Evolutionary conservation across 2,329 filamentous ascomycete genomes (phyloP).

Genomic region (Apiospora malaysiana): DNA sequence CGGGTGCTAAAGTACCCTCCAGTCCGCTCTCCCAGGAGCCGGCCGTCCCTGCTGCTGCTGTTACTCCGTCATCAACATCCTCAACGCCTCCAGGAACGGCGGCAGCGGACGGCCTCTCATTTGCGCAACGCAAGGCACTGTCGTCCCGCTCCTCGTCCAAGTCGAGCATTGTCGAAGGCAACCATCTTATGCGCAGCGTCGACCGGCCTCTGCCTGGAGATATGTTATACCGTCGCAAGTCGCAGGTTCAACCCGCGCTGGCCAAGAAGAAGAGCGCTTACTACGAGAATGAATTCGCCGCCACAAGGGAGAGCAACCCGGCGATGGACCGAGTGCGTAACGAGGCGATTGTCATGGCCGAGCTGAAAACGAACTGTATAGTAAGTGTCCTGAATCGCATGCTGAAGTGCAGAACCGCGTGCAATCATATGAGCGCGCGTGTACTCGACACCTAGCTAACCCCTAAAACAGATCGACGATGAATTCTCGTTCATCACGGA

Average conservation of each 20-base stretch:
- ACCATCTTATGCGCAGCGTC: constrained; percentile 45
- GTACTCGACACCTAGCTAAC: not conserved
- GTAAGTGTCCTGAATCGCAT: constrained; percentile 48
- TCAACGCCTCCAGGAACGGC: constrained; percentile 21
- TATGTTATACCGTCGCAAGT: constrained; percentile 37
- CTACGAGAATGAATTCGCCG: constrained; percentile 53
- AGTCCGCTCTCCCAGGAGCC: constrained; percentile 4
- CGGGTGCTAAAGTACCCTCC: constrained; percentile 12
- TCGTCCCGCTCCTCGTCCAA: constrained; percentile 30
- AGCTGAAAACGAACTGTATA: constrained; percentile 68
- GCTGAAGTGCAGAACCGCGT: not conserved
- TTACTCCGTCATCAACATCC: constrained; percentile 29
- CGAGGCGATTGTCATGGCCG: constrained; percentile 66
- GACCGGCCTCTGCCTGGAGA: constrained; percentile 49
- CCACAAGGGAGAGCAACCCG: constrained; percentile 38
- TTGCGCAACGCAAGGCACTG: constrained; percentile 42
- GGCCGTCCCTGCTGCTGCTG: not conserved
- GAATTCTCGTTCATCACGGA: constrained; percentile 77
- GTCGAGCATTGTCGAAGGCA: constrained; percentile 41
- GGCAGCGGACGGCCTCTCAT: constrained; percentile 31
- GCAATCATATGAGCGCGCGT: not conserved
- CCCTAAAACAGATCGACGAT: constrained; percentile 66
- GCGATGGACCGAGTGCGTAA: constrained; percentile 54
- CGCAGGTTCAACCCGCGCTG: constrained; percentile 41
- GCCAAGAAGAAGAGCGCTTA: constrained; percentile 48